These are phyloP conservation scores for Rubus parviflorus DNA, from an alignment of 306 rosid genomes.

Conservation along the genomic window DNA sequence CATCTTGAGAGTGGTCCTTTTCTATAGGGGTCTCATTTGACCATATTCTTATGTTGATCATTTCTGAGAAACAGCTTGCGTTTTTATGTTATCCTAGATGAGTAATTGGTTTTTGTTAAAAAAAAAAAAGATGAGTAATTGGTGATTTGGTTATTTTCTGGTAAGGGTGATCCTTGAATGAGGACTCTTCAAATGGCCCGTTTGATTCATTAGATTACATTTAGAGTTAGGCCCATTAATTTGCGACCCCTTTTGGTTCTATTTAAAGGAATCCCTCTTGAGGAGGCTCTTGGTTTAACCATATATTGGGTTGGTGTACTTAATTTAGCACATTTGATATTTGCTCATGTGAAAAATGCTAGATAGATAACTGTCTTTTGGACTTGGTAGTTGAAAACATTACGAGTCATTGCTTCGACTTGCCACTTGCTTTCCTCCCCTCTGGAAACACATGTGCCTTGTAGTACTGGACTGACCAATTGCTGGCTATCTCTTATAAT, in stretches of 20 bases:
- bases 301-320: conserved; percentile 9
- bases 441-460: conserved; percentile 54
- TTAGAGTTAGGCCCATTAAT: not conserved
- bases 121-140: too few relatives aligned
- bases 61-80: too few relatives aligned
- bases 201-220: not conserved
- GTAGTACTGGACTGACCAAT: conserved; percentile 50
- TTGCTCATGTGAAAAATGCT: conserved; percentile 18
- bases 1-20: not conserved
- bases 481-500: conserved; percentile 36
- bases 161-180: too few relatives aligned
- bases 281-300: not conserved
- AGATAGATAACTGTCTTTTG: conserved; percentile 23
- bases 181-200: not conserved
- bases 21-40: not conserved
- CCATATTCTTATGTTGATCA: not conserved
- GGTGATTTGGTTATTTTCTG: too few relatives aligned
- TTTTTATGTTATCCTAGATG: too few relatives aligned
- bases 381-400: conserved; percentile 54
- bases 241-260: not conserved
- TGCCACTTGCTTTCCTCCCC: conserved; percentile 47
- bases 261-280: not conserved
- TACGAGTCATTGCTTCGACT: conserved; percentile 32
- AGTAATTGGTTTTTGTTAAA: too few relatives aligned
- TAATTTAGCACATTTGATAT: not conserved